phyloP scores from a whole-genome alignment of 2,329 filamentous ascomycete species.

The Pseudocercospora fijiensis region DNA sequence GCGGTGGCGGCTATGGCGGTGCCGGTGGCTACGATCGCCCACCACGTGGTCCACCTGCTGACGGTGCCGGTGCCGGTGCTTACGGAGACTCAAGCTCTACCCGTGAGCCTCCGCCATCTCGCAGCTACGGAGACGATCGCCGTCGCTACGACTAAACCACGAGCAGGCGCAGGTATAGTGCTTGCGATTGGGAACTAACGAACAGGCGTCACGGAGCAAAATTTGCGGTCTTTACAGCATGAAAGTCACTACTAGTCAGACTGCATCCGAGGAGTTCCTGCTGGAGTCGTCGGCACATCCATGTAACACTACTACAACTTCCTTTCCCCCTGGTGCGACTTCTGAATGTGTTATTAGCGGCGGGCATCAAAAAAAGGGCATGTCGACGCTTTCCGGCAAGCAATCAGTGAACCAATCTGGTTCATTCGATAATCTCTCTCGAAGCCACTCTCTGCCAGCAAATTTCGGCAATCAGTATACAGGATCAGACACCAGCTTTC shows the following conservation, averaged over 20 bases:
- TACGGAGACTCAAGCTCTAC: constrained; percentile 30
- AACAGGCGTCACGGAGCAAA: constrained; percentile 27
- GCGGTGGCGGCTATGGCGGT: constrained; percentile 31
- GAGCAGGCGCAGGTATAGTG: constrained; percentile 20
- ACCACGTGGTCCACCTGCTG: constrained; percentile 34
- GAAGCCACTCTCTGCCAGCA: constrained; percentile 21
- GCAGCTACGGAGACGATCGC: constrained; percentile 36
- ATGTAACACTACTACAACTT: constrained; percentile 36
- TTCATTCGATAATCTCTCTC: constrained; percentile 22
- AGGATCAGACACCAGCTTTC: constrained; percentile 33
- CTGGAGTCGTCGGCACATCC: constrained; percentile 28
- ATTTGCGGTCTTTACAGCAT: constrained; percentile 19
- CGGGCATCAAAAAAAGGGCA: constrained; percentile 21
- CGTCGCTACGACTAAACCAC: constrained; percentile 37
- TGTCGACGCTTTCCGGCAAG: constrained; percentile 26
- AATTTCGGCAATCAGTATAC: constrained; percentile 32
- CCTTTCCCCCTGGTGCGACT: constrained; percentile 36
- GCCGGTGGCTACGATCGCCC: constrained; percentile 35
- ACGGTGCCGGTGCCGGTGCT: constrained; percentile 23
- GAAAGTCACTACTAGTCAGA: constrained; percentile 26
- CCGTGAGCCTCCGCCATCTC: constrained; percentile 34
- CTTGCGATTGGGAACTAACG: constrained; percentile 29
- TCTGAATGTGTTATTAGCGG: constrained; percentile 38
- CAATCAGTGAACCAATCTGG: constrained; percentile 23
- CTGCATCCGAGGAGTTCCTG: constrained; percentile 31